Conservation (phyloP, 2,329 filamentous ascomycete species). For the Penicillium sp. region DNA sequence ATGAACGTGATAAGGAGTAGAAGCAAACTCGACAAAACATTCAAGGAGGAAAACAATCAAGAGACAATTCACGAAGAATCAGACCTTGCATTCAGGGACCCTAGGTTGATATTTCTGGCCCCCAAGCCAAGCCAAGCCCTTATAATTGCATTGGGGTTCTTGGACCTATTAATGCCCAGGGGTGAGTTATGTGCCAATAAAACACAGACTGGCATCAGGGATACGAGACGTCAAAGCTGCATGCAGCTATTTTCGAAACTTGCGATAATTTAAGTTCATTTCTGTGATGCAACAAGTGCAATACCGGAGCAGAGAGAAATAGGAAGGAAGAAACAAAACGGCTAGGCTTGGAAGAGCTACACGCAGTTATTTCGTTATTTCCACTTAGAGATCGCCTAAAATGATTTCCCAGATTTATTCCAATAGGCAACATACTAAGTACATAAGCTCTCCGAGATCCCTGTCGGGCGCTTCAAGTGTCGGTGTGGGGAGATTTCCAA, state of each 20-base stretch:
- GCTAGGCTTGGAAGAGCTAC: background rate
- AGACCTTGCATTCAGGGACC: background rate
- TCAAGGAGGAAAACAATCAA: background rate
- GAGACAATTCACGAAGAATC: background rate
- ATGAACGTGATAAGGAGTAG: background rate
- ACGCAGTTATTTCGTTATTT: background rate
- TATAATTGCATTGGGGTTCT: background rate
- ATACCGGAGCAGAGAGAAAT: background rate
- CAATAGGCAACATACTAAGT: background rate
- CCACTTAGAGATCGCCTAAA: background rate
- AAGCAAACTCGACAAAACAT: background rate
- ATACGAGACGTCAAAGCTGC: background rate
- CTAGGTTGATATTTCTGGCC: background rate
- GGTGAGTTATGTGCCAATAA: background rate
- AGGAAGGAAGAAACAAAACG: background rate
- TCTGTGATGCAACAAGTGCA: background rate
- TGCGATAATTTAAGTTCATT: background rate
- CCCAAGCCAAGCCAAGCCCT: conserved; percentile 10
- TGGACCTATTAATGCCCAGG: background rate
- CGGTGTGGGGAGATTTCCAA: conserved; percentile 4
- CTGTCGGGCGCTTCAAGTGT: background rate
- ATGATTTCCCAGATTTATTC: background rate
- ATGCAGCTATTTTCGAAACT: background rate
- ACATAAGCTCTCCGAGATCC: background rate
- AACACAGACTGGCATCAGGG: background rate